phyloP scores from a whole-genome alignment of 305 asterid species.

The Solanum aculeatissimum region DNA sequence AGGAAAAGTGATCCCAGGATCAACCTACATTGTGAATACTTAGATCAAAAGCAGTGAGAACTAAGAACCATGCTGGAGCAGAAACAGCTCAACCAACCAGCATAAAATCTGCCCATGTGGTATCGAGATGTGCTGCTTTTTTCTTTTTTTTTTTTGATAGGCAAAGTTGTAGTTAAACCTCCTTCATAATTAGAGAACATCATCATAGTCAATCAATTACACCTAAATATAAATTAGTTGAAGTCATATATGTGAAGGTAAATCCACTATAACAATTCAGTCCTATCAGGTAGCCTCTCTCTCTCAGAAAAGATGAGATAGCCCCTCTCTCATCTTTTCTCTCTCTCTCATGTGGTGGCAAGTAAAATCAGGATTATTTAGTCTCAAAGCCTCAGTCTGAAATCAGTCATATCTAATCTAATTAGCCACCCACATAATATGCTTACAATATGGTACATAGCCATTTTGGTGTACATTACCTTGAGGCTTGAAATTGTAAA shows the following conservation, averaged over 20 bases:
- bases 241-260: background rate
- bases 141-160: background rate
- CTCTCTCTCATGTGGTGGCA: background rate
- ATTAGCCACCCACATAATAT: background rate
- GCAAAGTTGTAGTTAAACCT: background rate
- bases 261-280: background rate
- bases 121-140: background rate
- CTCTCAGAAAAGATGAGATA: background rate
- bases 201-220: background rate
- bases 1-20: background rate
- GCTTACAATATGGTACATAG: background rate
- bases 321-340: background rate
- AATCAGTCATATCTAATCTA: background rate
- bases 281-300: background rate
- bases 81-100: background rate
- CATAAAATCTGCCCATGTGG: background rate
- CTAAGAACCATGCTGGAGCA: background rate
- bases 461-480: constrained; percentile 26
- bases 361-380: background rate
- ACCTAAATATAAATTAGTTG: background rate
- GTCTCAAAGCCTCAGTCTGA: background rate
- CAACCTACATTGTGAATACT: background rate
- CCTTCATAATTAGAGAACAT: background rate
- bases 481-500: constrained; percentile 79
- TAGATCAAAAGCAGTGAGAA: background rate